Evolutionary conservation across 2,329 filamentous ascomycete genomes (phyloP).

Genomic region (Knufia fluminis): DNA sequence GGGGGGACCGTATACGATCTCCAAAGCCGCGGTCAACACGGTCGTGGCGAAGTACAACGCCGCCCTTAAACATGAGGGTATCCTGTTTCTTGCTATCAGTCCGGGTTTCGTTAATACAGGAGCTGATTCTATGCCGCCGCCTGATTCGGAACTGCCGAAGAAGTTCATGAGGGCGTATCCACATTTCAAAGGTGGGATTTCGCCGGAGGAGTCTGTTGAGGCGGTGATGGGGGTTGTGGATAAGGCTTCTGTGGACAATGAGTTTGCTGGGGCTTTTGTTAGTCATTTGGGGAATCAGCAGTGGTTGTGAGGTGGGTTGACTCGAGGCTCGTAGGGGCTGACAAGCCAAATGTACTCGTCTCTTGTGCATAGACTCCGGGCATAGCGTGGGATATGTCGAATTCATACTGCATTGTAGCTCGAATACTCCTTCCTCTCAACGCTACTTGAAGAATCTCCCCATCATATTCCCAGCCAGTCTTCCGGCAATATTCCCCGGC

Average conservation of each 20-base stretch:
- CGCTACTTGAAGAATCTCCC: constrained; percentile 22
- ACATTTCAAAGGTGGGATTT: constrained; percentile 30
- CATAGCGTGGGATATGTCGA: too few relatives aligned
- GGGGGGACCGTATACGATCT: constrained; percentile 37
- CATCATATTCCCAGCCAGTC: constrained; percentile 21
- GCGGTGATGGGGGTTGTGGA: constrained; percentile 27
- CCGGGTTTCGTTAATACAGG: constrained; percentile 45
- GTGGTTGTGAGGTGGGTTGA: constrained; percentile 37
- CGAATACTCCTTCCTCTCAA: too few relatives aligned
- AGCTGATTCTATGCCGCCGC: constrained; percentile 14
- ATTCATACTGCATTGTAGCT: too few relatives aligned
- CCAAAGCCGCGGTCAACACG: constrained; percentile 46
- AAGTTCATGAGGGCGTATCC: constrained; percentile 34
- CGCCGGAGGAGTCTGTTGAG: constrained; percentile 31
- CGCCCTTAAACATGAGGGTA: constrained; percentile 41
- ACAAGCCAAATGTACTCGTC: too few relatives aligned
- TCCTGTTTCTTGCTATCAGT: constrained; percentile 44
- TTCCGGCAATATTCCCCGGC: constrained; percentile 20
- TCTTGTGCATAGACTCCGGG: too few relatives aligned
- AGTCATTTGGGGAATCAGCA: constrained; percentile 47
- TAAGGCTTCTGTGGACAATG: constrained; percentile 37
- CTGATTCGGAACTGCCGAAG: constrained; percentile 12
- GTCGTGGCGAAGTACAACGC: constrained; percentile 46
- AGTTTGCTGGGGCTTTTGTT: constrained; percentile 43
- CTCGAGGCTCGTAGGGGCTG: too few relatives aligned